Conservation (phyloP, 345 rosid genomes). For the Boechera stricta region DNA sequence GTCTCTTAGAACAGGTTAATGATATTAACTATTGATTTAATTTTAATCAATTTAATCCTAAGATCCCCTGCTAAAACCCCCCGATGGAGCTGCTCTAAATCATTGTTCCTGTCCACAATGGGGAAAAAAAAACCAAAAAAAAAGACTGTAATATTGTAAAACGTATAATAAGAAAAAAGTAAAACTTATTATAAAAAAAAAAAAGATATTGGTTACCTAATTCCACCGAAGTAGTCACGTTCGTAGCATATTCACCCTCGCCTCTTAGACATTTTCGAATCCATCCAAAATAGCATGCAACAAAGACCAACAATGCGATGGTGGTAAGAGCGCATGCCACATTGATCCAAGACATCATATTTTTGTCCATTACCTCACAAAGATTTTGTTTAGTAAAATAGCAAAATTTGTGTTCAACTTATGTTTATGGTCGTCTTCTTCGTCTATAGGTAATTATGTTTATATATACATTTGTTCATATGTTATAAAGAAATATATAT, state of each 20-base stretch:
- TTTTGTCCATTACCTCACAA: neutral
- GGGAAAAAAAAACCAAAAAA: no score
- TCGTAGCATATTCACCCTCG: neutral
- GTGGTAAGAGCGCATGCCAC: neutral
- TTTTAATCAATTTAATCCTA: no score
- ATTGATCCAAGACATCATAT: neutral
- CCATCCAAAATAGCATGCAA: neutral
- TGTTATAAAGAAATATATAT: no score
- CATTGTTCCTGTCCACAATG: no score
- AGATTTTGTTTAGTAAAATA: neutral
- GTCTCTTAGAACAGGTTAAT: no score
- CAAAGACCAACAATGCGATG: neutral
- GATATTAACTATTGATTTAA: no score
- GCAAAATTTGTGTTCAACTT: neutral
- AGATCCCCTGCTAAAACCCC: no score
- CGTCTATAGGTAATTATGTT: neutral
- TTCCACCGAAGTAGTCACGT: neutral
- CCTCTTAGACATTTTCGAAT: neutral
- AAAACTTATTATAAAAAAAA: no score
- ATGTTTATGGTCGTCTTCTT: neutral
- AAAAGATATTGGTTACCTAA: neutral
- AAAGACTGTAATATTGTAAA: no score
- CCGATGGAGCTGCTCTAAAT: no score
- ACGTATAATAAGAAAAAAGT: no score
- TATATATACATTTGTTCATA: neutral